A percentile compares a stretch with the other conserved stretches of the same genome.
Conservation (phyloP, 192 early-diverging fungal species). For the Coemansia sp. region DNA sequence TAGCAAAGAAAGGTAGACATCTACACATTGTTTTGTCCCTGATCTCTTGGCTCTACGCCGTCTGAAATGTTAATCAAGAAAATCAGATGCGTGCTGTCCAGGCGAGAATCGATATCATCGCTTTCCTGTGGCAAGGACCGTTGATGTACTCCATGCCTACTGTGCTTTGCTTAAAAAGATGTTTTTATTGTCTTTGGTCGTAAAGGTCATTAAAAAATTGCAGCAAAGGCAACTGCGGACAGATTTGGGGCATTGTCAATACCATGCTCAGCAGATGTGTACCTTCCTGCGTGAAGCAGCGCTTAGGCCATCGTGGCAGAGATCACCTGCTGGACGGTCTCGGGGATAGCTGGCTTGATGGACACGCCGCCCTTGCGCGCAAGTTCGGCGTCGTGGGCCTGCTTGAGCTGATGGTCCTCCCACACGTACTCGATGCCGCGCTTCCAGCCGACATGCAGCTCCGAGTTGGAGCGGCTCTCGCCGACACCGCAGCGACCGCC, state of each 20-base stretch:
- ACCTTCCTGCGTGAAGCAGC: background rate
- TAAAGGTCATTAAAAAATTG: constrained; percentile 1
- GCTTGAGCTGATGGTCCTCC: constrained; percentile 52
- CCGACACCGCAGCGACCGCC: constrained; percentile 92
- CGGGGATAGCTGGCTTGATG: constrained; percentile 42
- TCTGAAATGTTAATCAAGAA: constrained; percentile 94
- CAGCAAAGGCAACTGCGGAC: background rate
- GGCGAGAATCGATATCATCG: constrained; percentile 85
- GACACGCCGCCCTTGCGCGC: constrained; percentile 49
- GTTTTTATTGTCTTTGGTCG: background rate
- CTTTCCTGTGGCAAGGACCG: constrained; percentile 6
- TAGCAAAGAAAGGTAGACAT: constrained; percentile 96
- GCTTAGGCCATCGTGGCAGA: constrained; percentile 18
- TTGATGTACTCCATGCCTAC: background rate
- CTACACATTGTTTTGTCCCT: constrained; percentile 93
- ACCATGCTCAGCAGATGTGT: background rate
- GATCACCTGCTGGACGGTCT: constrained; percentile 46
- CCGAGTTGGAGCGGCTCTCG: constrained; percentile 43
- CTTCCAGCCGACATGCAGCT: constrained; percentile 53
- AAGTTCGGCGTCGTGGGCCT: constrained; percentile 45
- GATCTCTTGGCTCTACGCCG: constrained; percentile 91
- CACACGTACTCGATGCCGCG: constrained; percentile 51
- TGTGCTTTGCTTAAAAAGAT: background rate
- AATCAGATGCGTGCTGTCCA: constrained; percentile 83
- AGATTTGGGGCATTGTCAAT: too few relatives aligned